Percentiles rank a stretch among this genome's conserved stretches.
phyloP scores from a whole-genome alignment of 495 filamentous ascomycete species.

The Penicillium tannophilum region DNA sequence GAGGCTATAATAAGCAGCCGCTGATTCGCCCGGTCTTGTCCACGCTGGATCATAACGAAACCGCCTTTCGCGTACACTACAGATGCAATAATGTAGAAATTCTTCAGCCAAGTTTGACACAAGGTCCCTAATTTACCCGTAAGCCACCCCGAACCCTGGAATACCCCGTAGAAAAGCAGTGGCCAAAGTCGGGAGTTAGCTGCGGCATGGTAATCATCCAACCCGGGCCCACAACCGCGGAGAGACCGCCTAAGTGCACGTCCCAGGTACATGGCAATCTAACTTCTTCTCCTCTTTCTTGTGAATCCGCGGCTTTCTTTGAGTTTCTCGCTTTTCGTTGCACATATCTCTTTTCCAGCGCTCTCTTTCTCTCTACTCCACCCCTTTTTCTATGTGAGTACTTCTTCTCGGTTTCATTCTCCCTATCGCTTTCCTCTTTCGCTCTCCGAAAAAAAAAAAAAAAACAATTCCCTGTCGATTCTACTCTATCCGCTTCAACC shows the following conservation, averaged over 20 bases:
- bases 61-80: neutral
- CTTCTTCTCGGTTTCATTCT: neutral
- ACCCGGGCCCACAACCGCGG: slow-evolving; percentile 12
- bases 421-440: neutral
- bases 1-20: slow-evolving; percentile 30
- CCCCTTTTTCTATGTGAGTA: neutral
- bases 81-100: neutral
- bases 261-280: slow-evolving; percentile 12
- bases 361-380: neutral
- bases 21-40: slow-evolving; percentile 24
- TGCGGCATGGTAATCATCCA: slow-evolving; percentile 3
- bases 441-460: neutral
- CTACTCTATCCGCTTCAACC: neutral
- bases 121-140: neutral
- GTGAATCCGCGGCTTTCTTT: slow-evolving; percentile 9
- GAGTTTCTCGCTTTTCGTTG: neutral
- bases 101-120: neutral
- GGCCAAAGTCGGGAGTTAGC: neutral
- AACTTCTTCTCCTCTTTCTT: slow-evolving; percentile 14
- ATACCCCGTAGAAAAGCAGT: neutral
- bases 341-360: slow-evolving; percentile 11
- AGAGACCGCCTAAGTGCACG: slow-evolving; percentile 24
- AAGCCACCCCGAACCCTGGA: slow-evolving; percentile 7
- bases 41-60: neutral
- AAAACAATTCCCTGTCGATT: slow-evolving; percentile 2